Evolutionary conservation across 371 early-diverging fungal species (phyloP).

Genomic region (Synchytrium microbalum): DNA sequence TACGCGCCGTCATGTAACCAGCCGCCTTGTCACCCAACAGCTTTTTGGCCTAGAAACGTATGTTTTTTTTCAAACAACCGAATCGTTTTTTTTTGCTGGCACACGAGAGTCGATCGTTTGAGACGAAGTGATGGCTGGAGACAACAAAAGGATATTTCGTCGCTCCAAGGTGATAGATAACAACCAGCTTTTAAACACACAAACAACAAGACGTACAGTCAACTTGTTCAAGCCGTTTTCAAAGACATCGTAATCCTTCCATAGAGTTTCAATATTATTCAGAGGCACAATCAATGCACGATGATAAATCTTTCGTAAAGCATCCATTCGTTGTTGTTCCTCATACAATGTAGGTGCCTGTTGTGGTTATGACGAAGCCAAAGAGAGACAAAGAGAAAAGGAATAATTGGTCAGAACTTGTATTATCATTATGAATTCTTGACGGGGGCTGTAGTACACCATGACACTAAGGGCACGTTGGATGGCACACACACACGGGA

Average conservation of each 20-base stretch:
- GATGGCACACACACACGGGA: too few species aligned
- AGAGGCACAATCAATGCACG: slow-evolving; percentile 79
- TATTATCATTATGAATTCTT: too few species aligned
- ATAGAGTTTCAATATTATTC: slow-evolving; percentile 77
- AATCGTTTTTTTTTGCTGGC: too few species aligned
- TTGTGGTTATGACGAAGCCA: not conserved
- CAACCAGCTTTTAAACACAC: not conserved
- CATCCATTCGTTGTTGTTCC: slow-evolving; percentile 80
- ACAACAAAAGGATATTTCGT: too few species aligned
- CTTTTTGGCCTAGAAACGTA: slow-evolving; percentile 64
- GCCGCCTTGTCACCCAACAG: slow-evolving; percentile 73
- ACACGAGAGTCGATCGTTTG: too few species aligned
- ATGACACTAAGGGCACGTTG: too few species aligned
- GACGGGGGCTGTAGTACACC: too few species aligned
- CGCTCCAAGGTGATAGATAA: too few species aligned
- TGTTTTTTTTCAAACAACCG: too few species aligned
- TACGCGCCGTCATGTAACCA: slow-evolving; percentile 87
- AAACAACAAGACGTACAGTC: slow-evolving; percentile 43
- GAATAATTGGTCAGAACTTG: too few species aligned
- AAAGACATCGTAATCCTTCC: slow-evolving; percentile 93
- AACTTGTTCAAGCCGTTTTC: slow-evolving; percentile 80
- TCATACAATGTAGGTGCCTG: slow-evolving; percentile 74
- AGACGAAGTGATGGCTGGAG: too few species aligned
- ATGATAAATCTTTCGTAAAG: slow-evolving; percentile 78
- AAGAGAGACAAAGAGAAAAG: too few species aligned